A percentile compares a stretch with the other conserved stretches of the same genome.
Evolutionary conservation across 768 basidiomycete species (phyloP).

Genomic region (Rhodotorula graminis): DNA sequence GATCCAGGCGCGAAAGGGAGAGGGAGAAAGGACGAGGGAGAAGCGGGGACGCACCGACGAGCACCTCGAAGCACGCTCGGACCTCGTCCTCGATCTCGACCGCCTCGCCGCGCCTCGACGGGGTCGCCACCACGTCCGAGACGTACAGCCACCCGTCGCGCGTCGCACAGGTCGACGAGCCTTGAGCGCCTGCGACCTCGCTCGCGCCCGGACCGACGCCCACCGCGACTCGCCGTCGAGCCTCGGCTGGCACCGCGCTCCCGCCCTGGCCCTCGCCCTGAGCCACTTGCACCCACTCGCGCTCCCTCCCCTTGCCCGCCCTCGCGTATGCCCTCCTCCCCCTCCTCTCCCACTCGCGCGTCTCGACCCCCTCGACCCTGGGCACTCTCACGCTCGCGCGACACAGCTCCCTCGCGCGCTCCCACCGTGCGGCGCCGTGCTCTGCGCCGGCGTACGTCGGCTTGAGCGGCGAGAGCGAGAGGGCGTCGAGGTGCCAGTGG

Average conservation of each 20-base stretch:
- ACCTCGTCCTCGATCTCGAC: conserved; percentile 77
- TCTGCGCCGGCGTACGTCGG: background rate
- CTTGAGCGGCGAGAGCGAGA: conserved; percentile 53
- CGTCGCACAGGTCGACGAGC: conserved; percentile 7
- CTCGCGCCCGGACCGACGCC: conserved; percentile 25
- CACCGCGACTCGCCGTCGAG: background rate
- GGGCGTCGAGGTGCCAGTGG: conserved; percentile 72
- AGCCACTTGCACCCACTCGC: background rate
- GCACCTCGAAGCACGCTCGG: conserved; percentile 58
- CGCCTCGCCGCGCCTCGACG: conserved; percentile 55
- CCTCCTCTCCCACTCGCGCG: background rate
- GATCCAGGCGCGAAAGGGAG: too few relatives aligned
- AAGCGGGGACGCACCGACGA: conserved; percentile 60
- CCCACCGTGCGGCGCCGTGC: conserved; percentile 26
- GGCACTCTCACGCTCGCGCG: background rate
- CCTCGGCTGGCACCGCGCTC: too few relatives aligned
- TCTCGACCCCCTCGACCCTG: background rate
- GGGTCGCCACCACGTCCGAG: conserved; percentile 54
- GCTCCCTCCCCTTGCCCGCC: background rate
- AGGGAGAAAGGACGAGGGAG: background rate
- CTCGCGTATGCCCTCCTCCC: background rate
- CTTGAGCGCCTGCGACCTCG: too few relatives aligned
- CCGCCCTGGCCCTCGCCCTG: background rate
- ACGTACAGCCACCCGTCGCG: conserved; percentile 66
- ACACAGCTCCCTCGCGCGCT: background rate